A percentile compares a stretch with the other conserved stretches of the same genome.
These are phyloP conservation scores for Bidens hawaiensis DNA, from an alignment of 140 eudicot genomes.

Conservation along the genomic window DNA sequence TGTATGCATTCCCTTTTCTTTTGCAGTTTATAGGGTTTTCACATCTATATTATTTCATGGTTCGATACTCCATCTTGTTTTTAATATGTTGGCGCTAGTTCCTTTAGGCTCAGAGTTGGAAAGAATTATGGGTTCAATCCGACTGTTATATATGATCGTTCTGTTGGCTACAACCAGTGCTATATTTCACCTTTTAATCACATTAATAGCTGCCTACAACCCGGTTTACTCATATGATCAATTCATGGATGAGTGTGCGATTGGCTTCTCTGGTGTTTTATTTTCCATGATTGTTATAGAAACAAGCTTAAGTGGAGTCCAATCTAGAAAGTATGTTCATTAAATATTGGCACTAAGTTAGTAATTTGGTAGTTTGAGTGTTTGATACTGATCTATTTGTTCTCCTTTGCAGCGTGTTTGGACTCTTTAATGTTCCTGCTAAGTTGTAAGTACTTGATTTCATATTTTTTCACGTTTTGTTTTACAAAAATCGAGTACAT, in stretches of 20 bases:
- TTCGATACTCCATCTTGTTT: constrained; percentile 82
- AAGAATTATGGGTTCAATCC: constrained; percentile 94
- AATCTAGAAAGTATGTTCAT: constrained; percentile 64
- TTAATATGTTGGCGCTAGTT: constrained; percentile 93
- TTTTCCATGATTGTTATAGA: constrained; percentile 97
- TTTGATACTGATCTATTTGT: constrained; percentile 19
- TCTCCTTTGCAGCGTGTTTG: constrained; percentile 71
- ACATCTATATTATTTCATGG: constrained; percentile 86
- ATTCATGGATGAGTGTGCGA: constrained; percentile 81
- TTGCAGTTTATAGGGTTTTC: constrained; percentile 84
- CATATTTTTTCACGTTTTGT: neutral
- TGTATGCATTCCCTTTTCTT: neutral
- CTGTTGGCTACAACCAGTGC: constrained; percentile 83
- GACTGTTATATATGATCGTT: constrained; percentile 57
- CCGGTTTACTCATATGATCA: constrained; percentile 40
- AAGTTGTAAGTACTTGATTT: constrained; percentile 46
- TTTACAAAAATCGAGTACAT: neutral
- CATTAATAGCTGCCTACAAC: constrained; percentile 61
- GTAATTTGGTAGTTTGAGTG: constrained; percentile 14
- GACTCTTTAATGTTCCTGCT: constrained; percentile 96
- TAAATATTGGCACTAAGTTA: neutral
- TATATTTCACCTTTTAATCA: constrained; percentile 66
- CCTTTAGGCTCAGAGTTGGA: constrained; percentile 96
- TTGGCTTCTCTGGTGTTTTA: constrained; percentile 91
- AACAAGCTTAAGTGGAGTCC: constrained; percentile 86